phyloP scores from a whole-genome alignment of 139 green algal species.

The Raphidocelis subcapitata region DNA sequence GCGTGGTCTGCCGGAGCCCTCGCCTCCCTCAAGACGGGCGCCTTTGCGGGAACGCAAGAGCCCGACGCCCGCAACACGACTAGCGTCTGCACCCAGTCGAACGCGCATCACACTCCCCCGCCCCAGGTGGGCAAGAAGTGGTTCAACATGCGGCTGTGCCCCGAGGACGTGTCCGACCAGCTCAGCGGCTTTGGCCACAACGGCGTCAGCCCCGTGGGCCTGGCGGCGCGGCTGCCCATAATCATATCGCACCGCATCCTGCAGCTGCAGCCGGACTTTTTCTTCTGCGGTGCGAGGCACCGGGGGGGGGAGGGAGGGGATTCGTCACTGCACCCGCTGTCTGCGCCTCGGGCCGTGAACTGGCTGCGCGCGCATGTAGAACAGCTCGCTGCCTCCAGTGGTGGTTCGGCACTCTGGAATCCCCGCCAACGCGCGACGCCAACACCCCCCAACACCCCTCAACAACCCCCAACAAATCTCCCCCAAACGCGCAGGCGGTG shows the following conservation, averaged over 20 bases:
- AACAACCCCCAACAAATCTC: no score
- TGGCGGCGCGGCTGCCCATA: slow-evolving; percentile 69
- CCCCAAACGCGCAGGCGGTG: slow-evolving; percentile 67
- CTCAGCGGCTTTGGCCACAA: slow-evolving; percentile 82
- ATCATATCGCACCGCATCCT: slow-evolving; percentile 71
- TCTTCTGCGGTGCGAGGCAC: slow-evolving; percentile 62
- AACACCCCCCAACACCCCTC: neutral
- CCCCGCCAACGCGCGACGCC: no score
- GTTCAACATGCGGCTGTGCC: slow-evolving; percentile 86
- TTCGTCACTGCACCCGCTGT: slow-evolving; percentile 12
- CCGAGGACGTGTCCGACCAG: slow-evolving; percentile 59
- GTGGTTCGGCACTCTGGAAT: no score
- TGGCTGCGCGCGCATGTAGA: no score
- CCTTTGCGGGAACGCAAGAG: no score
- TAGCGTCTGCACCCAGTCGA: neutral
- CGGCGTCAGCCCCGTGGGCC: slow-evolving; percentile 79
- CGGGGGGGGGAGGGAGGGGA: no score
- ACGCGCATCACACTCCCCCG: neutral
- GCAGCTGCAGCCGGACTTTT: slow-evolving; percentile 53
- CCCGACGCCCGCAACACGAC: neutral
- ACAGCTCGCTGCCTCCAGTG: no score
- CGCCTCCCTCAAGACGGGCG: no score
- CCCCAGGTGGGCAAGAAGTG: slow-evolving; percentile 52
- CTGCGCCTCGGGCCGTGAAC: no score
- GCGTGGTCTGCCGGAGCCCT: no score